Base-by-base conservation (phyloP, 225 moss, liverwort and hornwort species). In the Polytrichum formosum region DNA sequence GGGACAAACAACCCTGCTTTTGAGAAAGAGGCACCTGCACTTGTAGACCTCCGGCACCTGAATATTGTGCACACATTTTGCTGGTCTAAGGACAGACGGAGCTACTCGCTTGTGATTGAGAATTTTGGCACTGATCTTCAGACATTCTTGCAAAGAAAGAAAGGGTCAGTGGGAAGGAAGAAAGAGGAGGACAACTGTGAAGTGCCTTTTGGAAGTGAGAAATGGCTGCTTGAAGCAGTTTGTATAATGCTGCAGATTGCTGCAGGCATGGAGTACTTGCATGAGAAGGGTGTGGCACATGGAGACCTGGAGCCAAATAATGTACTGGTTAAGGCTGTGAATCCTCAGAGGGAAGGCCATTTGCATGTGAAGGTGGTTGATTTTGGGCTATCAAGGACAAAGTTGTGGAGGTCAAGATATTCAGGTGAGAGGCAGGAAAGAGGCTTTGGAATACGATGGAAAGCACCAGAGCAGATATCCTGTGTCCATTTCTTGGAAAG, bases 331-430 rank as follows among this genome's bases (percentile, higher is more conserved):
- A n/a, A 29, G 18, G 18, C n/a, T 58, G 29, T 58, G 28, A 68
- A 68, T 9, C 26, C 30, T n/a, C 28, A 29, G 17, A 27, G 21
- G 27, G 56, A 55, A 58, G 26, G 29, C 19, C 26, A 17, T 55
- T 25, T 69, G 6, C 18, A n/a, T 55, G 69, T 56, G 55, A 58
- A 69, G n/a, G 26, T 69, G 55, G 56, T 28, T 69, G 69, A 69
- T 56, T 55, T 55, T 23, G 69, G 69, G 26, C 54, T 55, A 16
- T 19, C 56, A 8, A 55, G 56, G 56, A 17, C 56, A 18, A 56
- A 69, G 21, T 6, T 69, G 55, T 55, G 19, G 55, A 58, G 56
- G 28, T 6, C 69, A 22, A 28, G 26, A 29, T 20, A 18, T n/a
- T 58, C 63, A 26, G 18, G 26, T 63, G 22, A 63, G 28, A 63